Evolutionary conservation across 352 stramenopile species (phyloP).

Genomic region (Globisporangium paddicum): DNA sequence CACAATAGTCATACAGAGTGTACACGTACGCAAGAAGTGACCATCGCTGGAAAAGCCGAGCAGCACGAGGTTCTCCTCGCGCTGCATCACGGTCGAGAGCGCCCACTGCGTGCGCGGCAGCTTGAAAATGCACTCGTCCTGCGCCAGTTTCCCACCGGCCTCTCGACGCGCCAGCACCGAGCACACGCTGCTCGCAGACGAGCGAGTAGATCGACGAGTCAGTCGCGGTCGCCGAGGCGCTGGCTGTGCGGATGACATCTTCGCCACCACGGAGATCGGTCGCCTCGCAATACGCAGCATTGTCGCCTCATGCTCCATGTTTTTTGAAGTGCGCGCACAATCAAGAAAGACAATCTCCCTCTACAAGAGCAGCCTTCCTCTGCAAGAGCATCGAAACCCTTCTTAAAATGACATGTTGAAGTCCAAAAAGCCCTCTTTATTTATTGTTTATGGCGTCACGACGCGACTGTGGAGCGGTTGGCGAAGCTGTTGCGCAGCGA

Average conservation of each 20-base stretch:
- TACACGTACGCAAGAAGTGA: constrained; percentile 49
- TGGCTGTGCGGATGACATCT: neutral
- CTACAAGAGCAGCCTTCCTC: constrained; percentile 2
- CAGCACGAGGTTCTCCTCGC: constrained; percentile 42
- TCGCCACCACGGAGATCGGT: neutral
- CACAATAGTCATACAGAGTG: too few relatives aligned
- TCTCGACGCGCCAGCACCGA: constrained; percentile 6
- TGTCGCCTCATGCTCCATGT: neutral
- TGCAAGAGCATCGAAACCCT: neutral
- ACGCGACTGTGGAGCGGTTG: constrained; percentile 16
- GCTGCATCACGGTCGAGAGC: constrained; percentile 30
- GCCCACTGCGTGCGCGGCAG: constrained; percentile 13
- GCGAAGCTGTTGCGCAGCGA: constrained; percentile 59
- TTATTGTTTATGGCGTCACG: neutral
- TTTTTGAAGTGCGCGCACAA: neutral
- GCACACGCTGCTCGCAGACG: neutral
- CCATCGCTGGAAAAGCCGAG: constrained; percentile 71
- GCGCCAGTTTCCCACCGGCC: neutral
- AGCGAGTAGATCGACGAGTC: neutral
- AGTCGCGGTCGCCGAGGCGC: neutral
- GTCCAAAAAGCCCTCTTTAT: neutral
- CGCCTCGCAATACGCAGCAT: neutral
- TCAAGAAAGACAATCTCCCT: neutral
- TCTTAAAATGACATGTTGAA: neutral
- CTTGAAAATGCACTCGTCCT: neutral